Percentiles rank a stretch among this genome's conserved stretches.
These are phyloP conservation scores for Berkeleyomyces basicola DNA, from an alignment of 2,329 filamentous ascomycete species.

Conservation along the genomic window DNA sequence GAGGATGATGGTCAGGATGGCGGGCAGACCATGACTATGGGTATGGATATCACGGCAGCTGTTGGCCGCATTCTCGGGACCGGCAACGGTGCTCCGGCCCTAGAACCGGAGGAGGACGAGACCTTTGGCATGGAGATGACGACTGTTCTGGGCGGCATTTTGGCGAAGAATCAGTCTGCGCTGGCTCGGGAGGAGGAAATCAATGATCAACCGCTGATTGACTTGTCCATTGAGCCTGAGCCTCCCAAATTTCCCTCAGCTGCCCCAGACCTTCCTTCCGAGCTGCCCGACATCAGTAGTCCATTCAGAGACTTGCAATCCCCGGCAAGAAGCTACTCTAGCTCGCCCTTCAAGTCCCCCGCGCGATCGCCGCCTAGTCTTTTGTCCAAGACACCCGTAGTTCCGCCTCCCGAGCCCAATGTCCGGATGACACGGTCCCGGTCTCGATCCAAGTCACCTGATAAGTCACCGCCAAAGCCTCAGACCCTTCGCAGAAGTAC, in stretches of 20 bases:
- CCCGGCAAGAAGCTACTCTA: constrained; percentile 8
- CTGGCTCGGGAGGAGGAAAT: neutral
- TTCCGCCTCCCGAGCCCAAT: neutral
- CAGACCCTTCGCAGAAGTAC: neutral
- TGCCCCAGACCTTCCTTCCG: neutral
- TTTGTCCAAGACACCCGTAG: neutral
- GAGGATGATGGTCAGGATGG: constrained; percentile 14
- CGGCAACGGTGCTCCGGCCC: constrained; percentile 13
- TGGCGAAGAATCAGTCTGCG: constrained; percentile 19
- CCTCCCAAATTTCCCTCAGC: neutral
- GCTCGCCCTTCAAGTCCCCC: constrained; percentile 10
- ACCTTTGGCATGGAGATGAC: constrained; percentile 55
- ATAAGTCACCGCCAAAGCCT: constrained; percentile 3
- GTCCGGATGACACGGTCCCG: constrained; percentile 7
- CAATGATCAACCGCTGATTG: constrained; percentile 17
- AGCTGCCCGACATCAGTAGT: constrained; percentile 4
- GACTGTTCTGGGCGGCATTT: constrained; percentile 44
- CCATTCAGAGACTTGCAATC: constrained; percentile 7
- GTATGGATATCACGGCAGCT: constrained; percentile 46
- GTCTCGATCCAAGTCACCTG: constrained; percentile 9
- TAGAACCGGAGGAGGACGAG: constrained; percentile 17
- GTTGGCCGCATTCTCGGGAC: constrained; percentile 36
- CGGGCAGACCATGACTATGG: constrained; percentile 23
- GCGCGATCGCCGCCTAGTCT: constrained; percentile 3
- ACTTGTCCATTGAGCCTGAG: neutral